Percentiles rank a stretch among this genome's conserved stretches.
Conservation (phyloP, 1,284 basidiomycete species). For the Cronartium quercuum region DNA sequence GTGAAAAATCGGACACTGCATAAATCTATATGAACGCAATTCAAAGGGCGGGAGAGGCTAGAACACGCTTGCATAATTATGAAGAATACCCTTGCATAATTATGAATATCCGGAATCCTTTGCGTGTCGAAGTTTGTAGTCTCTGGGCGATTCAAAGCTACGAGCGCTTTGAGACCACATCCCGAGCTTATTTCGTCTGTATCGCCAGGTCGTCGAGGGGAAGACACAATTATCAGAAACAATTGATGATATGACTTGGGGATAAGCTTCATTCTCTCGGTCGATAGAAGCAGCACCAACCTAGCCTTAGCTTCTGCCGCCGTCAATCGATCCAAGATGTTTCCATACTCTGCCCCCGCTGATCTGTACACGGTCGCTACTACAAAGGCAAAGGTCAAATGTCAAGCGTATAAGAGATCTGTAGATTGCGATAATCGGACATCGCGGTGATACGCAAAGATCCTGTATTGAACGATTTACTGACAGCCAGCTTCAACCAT, state of each 20-base stretch:
- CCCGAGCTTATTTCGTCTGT: slow-evolving; percentile 22
- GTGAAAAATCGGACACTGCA: no score
- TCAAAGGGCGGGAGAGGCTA: no score
- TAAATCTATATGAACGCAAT: no score
- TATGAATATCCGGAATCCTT: not conserved
- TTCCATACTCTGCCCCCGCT: slow-evolving; percentile 26
- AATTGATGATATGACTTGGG: not conserved
- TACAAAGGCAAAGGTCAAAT: not conserved
- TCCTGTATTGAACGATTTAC: not conserved
- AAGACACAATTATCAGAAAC: not conserved
- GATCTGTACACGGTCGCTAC: slow-evolving; percentile 37
- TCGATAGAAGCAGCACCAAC: not conserved
- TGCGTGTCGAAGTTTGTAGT: slow-evolving; percentile 22
- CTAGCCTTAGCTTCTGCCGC: slow-evolving; percentile 26
- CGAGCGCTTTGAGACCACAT: slow-evolving; percentile 22
- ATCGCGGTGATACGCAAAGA: not conserved
- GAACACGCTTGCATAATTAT: not conserved
- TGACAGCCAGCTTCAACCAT: slow-evolving; percentile 34
- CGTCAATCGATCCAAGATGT: slow-evolving; percentile 10
- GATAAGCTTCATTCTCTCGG: not conserved
- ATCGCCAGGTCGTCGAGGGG: not conserved
- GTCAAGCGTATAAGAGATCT: not conserved
- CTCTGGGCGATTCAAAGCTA: slow-evolving; percentile 24
- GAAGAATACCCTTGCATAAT: not conserved
- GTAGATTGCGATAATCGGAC: not conserved